Evolutionary conservation across 306 rosid genomes (phyloP).

Genomic region (Potentilla sterilis): DNA sequence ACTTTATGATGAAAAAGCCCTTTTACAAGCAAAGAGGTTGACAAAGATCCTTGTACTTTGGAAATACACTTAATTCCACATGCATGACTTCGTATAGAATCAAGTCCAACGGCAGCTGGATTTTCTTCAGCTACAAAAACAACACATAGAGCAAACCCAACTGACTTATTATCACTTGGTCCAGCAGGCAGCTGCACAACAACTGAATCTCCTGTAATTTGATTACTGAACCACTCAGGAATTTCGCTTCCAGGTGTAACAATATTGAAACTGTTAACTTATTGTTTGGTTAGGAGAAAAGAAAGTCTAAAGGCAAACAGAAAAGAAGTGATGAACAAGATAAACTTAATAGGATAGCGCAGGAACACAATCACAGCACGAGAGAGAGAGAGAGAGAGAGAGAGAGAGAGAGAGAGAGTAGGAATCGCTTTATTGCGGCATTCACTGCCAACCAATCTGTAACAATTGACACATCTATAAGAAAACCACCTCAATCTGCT

Average conservation of each 20-base stretch:
- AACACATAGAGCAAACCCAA: slow-evolving; percentile 4
- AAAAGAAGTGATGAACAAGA: too few species aligned
- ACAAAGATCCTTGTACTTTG: not conserved
- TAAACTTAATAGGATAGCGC: too few species aligned
- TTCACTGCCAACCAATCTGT: not conserved
- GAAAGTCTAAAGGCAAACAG: too few species aligned
- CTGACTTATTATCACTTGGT: not conserved
- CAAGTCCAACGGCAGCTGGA: not conserved
- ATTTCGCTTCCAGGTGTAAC: not conserved
- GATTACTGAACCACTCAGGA: not conserved
- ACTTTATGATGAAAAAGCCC: not conserved
- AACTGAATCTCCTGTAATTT: not conserved
- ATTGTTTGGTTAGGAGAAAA: too few species aligned
- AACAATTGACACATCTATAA: not conserved
- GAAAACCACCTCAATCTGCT: not conserved
- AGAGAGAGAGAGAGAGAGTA: not conserved
- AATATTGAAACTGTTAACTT: not conserved
- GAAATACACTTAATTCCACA: not conserved
- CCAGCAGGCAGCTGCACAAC: not conserved
- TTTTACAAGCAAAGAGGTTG: not conserved
- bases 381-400: too few species aligned
- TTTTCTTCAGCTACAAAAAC: slow-evolving; percentile 1
- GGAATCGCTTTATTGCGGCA: not conserved
- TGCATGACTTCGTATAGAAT: not conserved
- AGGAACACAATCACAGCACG: too few species aligned